Conservation (phyloP, 2,329 filamentous ascomycete species). For the Rhinocladiella similis region DNA sequence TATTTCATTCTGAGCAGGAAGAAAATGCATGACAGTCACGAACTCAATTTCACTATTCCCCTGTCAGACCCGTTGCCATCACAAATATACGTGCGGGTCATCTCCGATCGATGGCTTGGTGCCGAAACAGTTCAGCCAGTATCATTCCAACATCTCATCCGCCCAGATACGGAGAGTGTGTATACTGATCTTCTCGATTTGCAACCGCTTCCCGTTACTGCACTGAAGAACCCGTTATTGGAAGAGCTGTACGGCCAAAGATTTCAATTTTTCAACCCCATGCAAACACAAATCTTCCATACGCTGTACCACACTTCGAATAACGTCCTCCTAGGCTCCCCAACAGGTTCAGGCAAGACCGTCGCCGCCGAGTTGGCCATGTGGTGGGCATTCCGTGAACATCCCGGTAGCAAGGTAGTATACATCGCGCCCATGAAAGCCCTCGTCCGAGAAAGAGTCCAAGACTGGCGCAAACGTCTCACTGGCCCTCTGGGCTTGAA, state of each 20-base stretch:
- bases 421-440: slow-evolving; percentile 99
- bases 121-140: slow-evolving; percentile 94
- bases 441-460: slow-evolving; percentile 90
- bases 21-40: slow-evolving; percentile 93
- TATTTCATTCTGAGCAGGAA: slow-evolving; percentile 89
- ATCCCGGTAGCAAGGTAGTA: slow-evolving; percentile 93
- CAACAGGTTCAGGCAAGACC: slow-evolving; percentile 96
- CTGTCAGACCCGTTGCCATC: slow-evolving; percentile 88
- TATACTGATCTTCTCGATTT: slow-evolving; percentile 93
- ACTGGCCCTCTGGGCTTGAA: slow-evolving; percentile 81
- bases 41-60: slow-evolving; percentile 96
- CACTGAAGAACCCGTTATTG: slow-evolving; percentile 80
- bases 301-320: slow-evolving; percentile 88
- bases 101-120: slow-evolving; percentile 95
- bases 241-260: slow-evolving; percentile 86
- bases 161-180: slow-evolving; percentile 94
- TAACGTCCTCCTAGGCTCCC: slow-evolving; percentile 92
- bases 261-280: slow-evolving; percentile 97
- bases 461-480: slow-evolving; percentile 86
- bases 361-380: slow-evolving; percentile 94
- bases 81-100: slow-evolving; percentile 92
- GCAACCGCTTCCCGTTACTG: slow-evolving; percentile 82
- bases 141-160: slow-evolving; percentile 96
- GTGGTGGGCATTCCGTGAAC: slow-evolving; percentile 99
- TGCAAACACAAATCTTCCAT: slow-evolving; percentile 99